phyloP scores from a whole-genome alignment of 1,139 yeast genomes.

The Sugiyamaella paludigena region DNA sequence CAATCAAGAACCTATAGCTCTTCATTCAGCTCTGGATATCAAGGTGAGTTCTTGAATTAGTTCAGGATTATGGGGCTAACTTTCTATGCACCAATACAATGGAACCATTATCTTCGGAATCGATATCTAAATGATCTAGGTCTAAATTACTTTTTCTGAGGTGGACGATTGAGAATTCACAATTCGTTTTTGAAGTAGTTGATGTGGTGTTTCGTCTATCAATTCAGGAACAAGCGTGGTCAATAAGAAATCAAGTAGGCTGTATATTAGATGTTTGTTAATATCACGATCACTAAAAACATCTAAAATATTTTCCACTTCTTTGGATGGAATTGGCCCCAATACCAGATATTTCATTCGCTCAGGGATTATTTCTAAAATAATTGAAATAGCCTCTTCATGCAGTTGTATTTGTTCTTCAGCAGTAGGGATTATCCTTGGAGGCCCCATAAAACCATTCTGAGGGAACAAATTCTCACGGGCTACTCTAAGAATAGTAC shows the following conservation, averaged over 20 bases:
- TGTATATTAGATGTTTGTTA: slow-evolving; percentile 44
- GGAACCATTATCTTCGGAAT: slow-evolving; percentile 16
- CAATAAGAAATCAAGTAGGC: slow-evolving; percentile 41
- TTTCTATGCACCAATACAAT: slow-evolving; percentile 17
- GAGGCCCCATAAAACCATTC: slow-evolving; percentile 45
- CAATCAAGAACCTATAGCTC: slow-evolving; percentile 17
- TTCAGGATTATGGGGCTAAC: too few relatives aligned
- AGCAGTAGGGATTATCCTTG: slow-evolving; percentile 34
- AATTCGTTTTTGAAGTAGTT: slow-evolving; percentile 6
- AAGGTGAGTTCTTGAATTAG: slow-evolving; percentile 6
- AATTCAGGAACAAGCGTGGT: slow-evolving; percentile 43
- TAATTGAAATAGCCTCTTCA: slow-evolving; percentile 10
- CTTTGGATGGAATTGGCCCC: slow-evolving; percentile 30
- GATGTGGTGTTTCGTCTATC: slow-evolving; percentile 42
- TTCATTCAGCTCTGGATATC: slow-evolving; percentile 18
- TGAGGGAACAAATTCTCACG: slow-evolving; percentile 41
- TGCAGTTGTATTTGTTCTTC: slow-evolving; percentile 30
- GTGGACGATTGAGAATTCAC: neutral
- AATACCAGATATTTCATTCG: slow-evolving; percentile 21
- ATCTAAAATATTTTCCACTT: slow-evolving; percentile 38
- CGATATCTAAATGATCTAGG: slow-evolving; percentile 13
- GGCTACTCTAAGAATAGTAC: slow-evolving; percentile 30
- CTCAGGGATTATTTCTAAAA: slow-evolving; percentile 21
- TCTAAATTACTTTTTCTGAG: neutral
- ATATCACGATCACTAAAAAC: slow-evolving; percentile 39